A percentile compares a stretch with the other conserved stretches of the same genome.
Evolutionary conservation across 2,329 filamentous ascomycete genomes (phyloP).

Genomic region (Stemphylium lycopersici): DNA sequence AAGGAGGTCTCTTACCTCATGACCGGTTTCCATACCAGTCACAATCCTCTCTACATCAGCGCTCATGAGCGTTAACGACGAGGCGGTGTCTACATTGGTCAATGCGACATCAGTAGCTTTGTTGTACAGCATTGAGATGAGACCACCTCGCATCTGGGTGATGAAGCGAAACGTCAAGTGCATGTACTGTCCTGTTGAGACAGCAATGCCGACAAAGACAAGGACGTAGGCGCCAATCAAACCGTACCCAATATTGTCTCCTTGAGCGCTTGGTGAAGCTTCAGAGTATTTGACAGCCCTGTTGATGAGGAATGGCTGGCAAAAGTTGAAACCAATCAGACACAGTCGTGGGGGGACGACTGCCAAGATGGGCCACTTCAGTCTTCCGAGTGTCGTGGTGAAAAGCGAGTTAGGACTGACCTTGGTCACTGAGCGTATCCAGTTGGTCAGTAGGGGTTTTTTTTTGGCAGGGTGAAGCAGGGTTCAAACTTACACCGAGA

Average conservation of each 20-base stretch:
- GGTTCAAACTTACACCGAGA: slow-evolving; percentile 42
- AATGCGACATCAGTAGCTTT: slow-evolving; percentile 39
- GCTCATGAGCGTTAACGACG: slow-evolving; percentile 46
- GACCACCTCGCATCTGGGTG: slow-evolving; percentile 44
- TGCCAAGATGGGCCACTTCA: slow-evolving; percentile 41
- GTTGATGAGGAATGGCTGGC: slow-evolving; percentile 46
- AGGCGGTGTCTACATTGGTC: slow-evolving; percentile 39
- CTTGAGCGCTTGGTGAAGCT: slow-evolving; percentile 20
- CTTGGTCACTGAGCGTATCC: slow-evolving; percentile 16
- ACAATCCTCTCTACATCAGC: slow-evolving; percentile 47
- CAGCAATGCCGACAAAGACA: slow-evolving; percentile 45
- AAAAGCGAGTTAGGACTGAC: slow-evolving; percentile 34
- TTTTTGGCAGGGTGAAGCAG: background rate
- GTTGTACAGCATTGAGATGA: slow-evolving; percentile 46
- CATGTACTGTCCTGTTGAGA: slow-evolving; percentile 44
- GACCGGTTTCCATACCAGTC: slow-evolving; percentile 42
- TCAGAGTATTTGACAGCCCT: slow-evolving; percentile 38
- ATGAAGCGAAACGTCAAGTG: slow-evolving; percentile 44
- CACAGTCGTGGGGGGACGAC: slow-evolving; percentile 37
- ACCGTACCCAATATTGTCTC: slow-evolving; percentile 40
- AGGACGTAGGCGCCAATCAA: slow-evolving; percentile 43
- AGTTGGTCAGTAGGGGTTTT: slow-evolving; percentile 8
- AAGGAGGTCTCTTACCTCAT: slow-evolving; percentile 25
- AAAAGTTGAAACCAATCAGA: slow-evolving; percentile 47
- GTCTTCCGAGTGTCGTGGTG: slow-evolving; percentile 28